Evolutionary conservation across 2,329 filamentous ascomycete species (phyloP), one percentile per base, ranked within the genome.

Genomic region (Colletotrichum spaethianum): DNA sequence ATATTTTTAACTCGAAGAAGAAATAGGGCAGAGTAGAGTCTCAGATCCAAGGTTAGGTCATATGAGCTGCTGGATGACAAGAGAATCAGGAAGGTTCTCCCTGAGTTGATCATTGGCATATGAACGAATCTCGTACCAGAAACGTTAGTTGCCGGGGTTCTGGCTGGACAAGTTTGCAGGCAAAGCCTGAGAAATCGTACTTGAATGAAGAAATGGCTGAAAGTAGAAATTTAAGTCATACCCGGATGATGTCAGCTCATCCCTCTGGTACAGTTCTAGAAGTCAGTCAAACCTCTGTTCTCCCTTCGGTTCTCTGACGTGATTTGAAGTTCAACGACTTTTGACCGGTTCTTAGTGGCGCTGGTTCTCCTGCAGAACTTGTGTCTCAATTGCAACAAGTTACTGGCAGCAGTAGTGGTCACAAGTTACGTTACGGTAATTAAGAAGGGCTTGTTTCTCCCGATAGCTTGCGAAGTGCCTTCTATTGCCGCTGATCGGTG

Each of bases 31-130:
- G 12, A 2, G 6, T 38, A 18, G 12, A 9, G 11, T 7, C 20
- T 23, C 3, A 16, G 14, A 26, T 3, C 9, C 12, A 18, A 23
- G 36, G 4, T 2, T 36, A n/a, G 7, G 11, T n/a, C 20, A 2
- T 8, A 2, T 8, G 20, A 38, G 20, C 20, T 36, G 31, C n/a
- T n/a, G 2, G 31, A 16, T 8, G 18, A 0, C 9, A 31, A 56
- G 18, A 16, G 1, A 23, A 26, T 8, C 11, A 2, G 5, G 4
- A 6, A 2, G 4, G 4, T 23, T 2, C 7, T 3, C 20, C 1
- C 8, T n/a, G 5, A 53, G 9, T 33, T 33, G 9, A 6, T 4
- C 18, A n/a, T 20, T n/a, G 12, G 28, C 18, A 16, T 53, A 33
- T 16, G 11, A n/a, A 53, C 7, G 50, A n/a, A 16, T 53, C 28